Conservation (phyloP, 169 alveolate species). For the Besnoitia besnoiti region DNA sequence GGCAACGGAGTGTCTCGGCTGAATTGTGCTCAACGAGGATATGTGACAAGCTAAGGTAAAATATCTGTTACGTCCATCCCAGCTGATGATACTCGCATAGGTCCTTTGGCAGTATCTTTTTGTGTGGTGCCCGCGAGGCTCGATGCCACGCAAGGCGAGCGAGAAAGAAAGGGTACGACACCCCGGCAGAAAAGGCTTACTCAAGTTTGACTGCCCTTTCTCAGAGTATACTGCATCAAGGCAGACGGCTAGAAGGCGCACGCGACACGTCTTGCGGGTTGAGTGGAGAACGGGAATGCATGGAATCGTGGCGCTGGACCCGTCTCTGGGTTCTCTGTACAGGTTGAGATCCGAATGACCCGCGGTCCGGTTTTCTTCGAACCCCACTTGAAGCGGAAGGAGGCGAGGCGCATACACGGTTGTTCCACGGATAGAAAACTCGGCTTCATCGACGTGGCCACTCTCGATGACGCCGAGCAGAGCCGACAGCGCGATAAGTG, state of each 20-base stretch:
- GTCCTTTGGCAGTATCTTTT: too few relatives aligned
- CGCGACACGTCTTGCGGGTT: conserved; percentile 3
- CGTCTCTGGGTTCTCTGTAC: not conserved
- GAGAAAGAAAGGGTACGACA: not conserved
- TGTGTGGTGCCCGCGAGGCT: not conserved
- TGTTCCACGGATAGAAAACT: not conserved
- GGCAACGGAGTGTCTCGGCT: too few relatives aligned
- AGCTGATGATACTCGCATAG: too few relatives aligned
- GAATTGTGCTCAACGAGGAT: too few relatives aligned
- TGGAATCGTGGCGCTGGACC: not conserved
- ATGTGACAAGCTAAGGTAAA: too few relatives aligned
- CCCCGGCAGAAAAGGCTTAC: not conserved
- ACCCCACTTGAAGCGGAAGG: not conserved
- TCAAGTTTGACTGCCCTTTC: not conserved
- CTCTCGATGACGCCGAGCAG: not conserved
- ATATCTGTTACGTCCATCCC: too few relatives aligned
- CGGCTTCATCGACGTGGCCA: not conserved
- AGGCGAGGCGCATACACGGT: not conserved
- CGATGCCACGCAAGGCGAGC: too few relatives aligned
- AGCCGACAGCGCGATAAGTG: not conserved
- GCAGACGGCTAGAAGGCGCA: conserved; percentile 8
- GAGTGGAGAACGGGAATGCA: not conserved
- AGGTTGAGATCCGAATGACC: not conserved
- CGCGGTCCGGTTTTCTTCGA: not conserved
- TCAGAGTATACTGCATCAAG: not conserved